These are phyloP conservation scores for Apiospora saccharicola DNA, from an alignment of 2,329 filamentous ascomycete species.

Conservation along the genomic window DNA sequence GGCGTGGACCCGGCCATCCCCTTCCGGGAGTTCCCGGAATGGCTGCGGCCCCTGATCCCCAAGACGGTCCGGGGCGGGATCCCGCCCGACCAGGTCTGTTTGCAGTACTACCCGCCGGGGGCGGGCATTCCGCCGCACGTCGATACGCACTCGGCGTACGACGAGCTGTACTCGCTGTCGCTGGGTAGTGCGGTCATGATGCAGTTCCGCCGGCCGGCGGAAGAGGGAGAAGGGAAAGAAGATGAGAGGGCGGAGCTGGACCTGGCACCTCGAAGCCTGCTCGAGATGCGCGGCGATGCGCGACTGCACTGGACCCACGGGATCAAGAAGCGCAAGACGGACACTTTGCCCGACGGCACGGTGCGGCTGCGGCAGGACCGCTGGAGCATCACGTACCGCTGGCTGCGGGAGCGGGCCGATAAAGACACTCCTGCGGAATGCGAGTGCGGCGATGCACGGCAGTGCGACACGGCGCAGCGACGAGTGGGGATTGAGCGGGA, in stretches of 20 bases:
- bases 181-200: slow-evolving; percentile 36
- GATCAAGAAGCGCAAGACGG: slow-evolving; percentile 61
- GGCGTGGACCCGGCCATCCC: slow-evolving; percentile 58
- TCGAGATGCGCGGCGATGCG: slow-evolving; percentile 58
- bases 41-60: slow-evolving; percentile 58
- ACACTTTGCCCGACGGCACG: slow-evolving; percentile 53
- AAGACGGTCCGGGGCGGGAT: slow-evolving; percentile 42
- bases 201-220: slow-evolving; percentile 32
- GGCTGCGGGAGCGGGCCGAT: slow-evolving; percentile 50
- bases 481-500: slow-evolving; percentile 55
- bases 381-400: slow-evolving; percentile 65
- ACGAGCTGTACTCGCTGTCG: slow-evolving; percentile 39
- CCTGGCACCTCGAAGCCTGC: slow-evolving; percentile 56
- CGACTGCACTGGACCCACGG: slow-evolving; percentile 64
- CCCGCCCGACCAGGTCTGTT: slow-evolving; percentile 63
- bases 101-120: slow-evolving; percentile 62
- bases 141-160: slow-evolving; percentile 60
- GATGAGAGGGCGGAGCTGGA: slow-evolving; percentile 51
- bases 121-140: slow-evolving; percentile 68
- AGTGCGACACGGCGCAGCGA: slow-evolving; percentile 60
- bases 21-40: slow-evolving; percentile 58
- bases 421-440: slow-evolving; percentile 44
- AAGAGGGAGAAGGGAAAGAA: neutral
- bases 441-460: slow-evolving; percentile 56
- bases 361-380: slow-evolving; percentile 52